Evolutionary conservation across 1,284 basidiomycete species (phyloP), one percentile per base, ranked within the genome.

Genomic region (Xerocomus minutiporus): DNA sequence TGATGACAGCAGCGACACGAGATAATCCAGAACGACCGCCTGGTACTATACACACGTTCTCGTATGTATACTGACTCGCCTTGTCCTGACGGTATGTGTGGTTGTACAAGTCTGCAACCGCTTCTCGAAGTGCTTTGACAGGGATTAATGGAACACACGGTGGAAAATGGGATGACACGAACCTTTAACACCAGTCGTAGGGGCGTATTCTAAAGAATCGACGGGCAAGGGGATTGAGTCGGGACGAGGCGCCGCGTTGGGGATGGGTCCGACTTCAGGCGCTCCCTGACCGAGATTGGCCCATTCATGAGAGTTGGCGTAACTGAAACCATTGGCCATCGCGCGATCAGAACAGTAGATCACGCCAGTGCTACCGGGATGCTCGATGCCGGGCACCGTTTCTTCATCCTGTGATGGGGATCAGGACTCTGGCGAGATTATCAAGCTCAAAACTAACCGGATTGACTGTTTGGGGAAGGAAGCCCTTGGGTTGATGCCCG

Each of bases 1-100:
- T 86, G 52, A 97, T 83, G 48, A 96, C 93, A 15, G 91, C 89
- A 17, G 92, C 92, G n/a, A 97, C 80, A 54, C 94, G 84, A 15
- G 90, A 89, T 59, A 97, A 78, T 12, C 93, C 93, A 2, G 93
- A 78, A 43, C 93, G 84, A 8, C 93, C 94, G 49, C 93, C 93
- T 26, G 93, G 93, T 6, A 93, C 91, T 60, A 93, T 92, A 64
- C 91, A 93, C 11, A 91, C 86, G 65, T 97, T 97, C 72, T 93
- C 91, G 59, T 80, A 86, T 1, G 91, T 94, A 69, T 97, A 97
- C 62, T 94, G 79, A 59, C 86, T 91, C 6, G 69, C 59, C 69
- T 89, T 92, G 44, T 82, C 87, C 62, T 88, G 72, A 29, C 94
- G 83, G 68, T 95, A 97, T 7, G 88, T 90, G 48, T 81, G 73